Evolutionary conservation across 805 yeast genomes (phyloP), one percentile per base, ranked within the genome.

Genomic region (Tetrapisispora pingtungensis): DNA sequence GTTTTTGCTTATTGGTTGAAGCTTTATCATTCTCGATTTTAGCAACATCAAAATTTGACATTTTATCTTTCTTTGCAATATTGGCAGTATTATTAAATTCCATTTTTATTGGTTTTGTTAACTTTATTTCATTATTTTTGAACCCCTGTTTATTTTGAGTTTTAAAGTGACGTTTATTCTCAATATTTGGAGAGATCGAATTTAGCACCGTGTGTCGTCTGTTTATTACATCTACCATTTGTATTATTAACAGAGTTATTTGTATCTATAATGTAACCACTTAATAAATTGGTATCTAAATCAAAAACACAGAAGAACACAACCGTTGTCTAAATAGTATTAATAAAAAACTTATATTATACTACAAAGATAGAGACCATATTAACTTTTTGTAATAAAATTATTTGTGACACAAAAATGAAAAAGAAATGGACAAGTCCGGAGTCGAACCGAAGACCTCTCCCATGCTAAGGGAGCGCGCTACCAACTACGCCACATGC

Each of bases 401-500:
- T 6, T 5, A 17, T 27, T 31, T 34, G 40, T 30, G 44, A 17
- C 35, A 24, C 30, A 26, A 19, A 39, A 33, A 22, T 22, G 5
- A 32, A 47, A 51, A 55, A 50, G 43, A 50, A 65, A 45, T 76
- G 82, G 81, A 77, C 81, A 79, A 77, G 81, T 74, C 77, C 75
- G 81, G 83, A 77, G 73, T 77, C 79, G 83, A 77, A 77, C 83
- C 82, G 77, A 76, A 75, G 82, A 77, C 83, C 82, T 77, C 75
- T 75, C 79, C 75, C 82, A 76, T 77, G 81, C 81, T 75, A 77
- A 76, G 82, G 77, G 78, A 75, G 74, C 82, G 82, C 82, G 82
- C 82, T 77, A 77, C 82, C 81, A 75, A 77, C 82, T 77, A 74
- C 82, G 82, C 82, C 82, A 77, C 81, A 77, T 78, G 81, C 82